Base-by-base conservation (phyloP, 129 eudicot species). In the Centaurea solstitialis region DNA sequence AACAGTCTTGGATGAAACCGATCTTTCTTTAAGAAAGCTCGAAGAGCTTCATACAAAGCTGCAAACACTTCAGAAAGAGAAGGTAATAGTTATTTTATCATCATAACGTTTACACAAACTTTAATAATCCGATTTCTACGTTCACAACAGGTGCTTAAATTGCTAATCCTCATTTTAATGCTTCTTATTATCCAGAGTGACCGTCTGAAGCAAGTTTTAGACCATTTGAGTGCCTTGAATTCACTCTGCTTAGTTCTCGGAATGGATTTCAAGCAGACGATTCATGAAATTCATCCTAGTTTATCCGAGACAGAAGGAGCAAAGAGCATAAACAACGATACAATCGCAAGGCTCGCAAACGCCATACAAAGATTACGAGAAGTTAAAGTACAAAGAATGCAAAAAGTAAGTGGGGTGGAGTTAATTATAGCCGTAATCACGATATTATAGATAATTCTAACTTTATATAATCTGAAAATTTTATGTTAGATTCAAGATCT, bases 61-160 rank as follows among this genome's bases (percentile, higher is more conserved):
- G 75, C 93, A 86, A 84, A 86, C 87, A 40, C 94, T 92, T 28
- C 96, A 89, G 62, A 92, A 81, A 75, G 98, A 94, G 57, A 94
- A 94, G 97, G 81, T 85, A 80, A 61, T 40, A 39, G 15, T 28
- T 40, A 30, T 40, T 68, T 59, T 24, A 21, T 64, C n/a, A 10
- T 28, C 33, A 20, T 72, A 70, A 45, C 59, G 35, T 26, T 22
- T 59, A 61, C n/a, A 37, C 21, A 11, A 61, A 17, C 23, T 4
- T 17, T 17, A 57, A 57, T 17, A 57, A 20, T 57, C n/a, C 3
- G 6, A 22, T 73, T 38, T 40, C 15, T 9, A 41, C 53, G 20
- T 41, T 70, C 28, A 65, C 23, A 33, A 33, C 5, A 33, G 37
- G 37, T 33, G 39, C 2, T 53, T 57, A 21, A 21, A 45, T 24